phyloP scores from a whole-genome alignment of 1,284 basidiomycete genomes.

The Cystobasidiaceae sp. region DNA sequence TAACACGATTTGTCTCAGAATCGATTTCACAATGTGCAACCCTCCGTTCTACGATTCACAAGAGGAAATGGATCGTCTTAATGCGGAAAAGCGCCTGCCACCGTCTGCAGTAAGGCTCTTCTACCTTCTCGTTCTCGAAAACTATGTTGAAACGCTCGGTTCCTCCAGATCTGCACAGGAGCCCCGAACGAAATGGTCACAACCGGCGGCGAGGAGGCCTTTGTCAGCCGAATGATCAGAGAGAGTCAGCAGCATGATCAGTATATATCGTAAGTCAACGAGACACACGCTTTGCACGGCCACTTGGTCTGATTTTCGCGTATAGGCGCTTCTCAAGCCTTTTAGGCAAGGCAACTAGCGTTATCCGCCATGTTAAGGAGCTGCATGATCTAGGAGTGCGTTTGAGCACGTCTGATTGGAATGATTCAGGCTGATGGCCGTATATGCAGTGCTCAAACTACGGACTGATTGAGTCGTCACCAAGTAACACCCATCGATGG shows the following conservation, averaged over 20 bases:
- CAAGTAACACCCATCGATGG: slow-evolving; percentile 83
- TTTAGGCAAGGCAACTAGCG: slow-evolving; percentile 75
- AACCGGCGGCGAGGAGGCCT: slow-evolving; percentile 72
- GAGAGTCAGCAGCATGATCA: slow-evolving; percentile 58
- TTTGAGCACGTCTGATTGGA: slow-evolving; percentile 1
- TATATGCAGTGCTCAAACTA: slow-evolving; percentile 80
- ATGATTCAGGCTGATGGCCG: no score
- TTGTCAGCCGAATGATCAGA: slow-evolving; percentile 68
- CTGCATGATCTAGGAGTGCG: slow-evolving; percentile 57
- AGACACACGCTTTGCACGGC: not conserved
- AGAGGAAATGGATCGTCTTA: slow-evolving; percentile 61
- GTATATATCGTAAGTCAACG: slow-evolving; percentile 54
- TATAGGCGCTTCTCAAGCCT: slow-evolving; percentile 85
- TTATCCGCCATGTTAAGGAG: slow-evolving; percentile 57
- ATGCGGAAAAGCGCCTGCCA: slow-evolving; percentile 57
- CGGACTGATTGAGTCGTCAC: slow-evolving; percentile 70
- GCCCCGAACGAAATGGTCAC: slow-evolving; percentile 79
- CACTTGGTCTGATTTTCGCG: not conserved
- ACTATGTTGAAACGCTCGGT: no score
- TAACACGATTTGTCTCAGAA: slow-evolving; percentile 42
- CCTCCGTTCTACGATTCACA: slow-evolving; percentile 80
- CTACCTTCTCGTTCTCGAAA: no score
- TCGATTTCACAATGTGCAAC: slow-evolving; percentile 84
- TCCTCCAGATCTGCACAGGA: slow-evolving; percentile 67
- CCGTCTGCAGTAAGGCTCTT: no score